Conservation (phyloP, 2,329 filamentous ascomycete species). For the Ceratocystis huliohia region DNA sequence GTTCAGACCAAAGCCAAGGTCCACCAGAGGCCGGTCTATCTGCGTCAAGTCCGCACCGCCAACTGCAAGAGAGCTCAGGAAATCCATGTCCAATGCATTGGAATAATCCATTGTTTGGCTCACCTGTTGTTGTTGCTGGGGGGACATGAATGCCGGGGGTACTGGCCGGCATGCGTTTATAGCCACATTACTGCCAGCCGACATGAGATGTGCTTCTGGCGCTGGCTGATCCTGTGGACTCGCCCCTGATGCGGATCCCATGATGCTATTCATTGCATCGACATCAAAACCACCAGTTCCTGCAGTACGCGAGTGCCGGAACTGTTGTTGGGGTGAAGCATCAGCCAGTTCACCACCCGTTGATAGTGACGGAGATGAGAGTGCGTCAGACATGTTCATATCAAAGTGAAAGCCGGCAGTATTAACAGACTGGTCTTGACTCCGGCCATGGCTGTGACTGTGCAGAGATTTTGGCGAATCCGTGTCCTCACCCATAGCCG, state of each 20-base stretch:
- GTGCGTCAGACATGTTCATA: constrained; percentile 30
- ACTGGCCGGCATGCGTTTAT: not conserved
- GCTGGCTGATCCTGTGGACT: constrained; percentile 2
- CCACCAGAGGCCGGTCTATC: constrained; percentile 40
- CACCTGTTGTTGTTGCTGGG: constrained; percentile 1
- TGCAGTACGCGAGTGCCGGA: constrained; percentile 25
- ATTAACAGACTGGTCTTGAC: too few relatives aligned
- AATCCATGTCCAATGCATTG: constrained; percentile 43
- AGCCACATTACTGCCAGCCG: not conserved
- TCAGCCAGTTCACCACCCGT: constrained; percentile 29
- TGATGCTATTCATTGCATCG: not conserved
- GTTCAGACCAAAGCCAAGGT: constrained; percentile 55
- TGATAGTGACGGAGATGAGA: constrained; percentile 33
- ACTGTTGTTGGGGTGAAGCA: constrained; percentile 27
- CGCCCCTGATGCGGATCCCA: not conserved
- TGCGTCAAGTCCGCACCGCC: constrained; percentile 17
- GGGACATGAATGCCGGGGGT: not conserved
- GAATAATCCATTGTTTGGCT: constrained; percentile 30
- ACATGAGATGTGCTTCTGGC: not conserved
- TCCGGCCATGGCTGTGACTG: not conserved
- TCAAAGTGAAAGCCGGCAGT: constrained; percentile 27
- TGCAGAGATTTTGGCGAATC: constrained; percentile 21
- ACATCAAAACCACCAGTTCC: constrained; percentile 6
- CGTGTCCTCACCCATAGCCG: constrained; percentile 23
- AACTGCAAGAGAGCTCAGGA: constrained; percentile 34